Evolutionary conservation across 2,329 filamentous ascomycete genomes (phyloP).

Genomic region (Epichloe aotearoae): DNA sequence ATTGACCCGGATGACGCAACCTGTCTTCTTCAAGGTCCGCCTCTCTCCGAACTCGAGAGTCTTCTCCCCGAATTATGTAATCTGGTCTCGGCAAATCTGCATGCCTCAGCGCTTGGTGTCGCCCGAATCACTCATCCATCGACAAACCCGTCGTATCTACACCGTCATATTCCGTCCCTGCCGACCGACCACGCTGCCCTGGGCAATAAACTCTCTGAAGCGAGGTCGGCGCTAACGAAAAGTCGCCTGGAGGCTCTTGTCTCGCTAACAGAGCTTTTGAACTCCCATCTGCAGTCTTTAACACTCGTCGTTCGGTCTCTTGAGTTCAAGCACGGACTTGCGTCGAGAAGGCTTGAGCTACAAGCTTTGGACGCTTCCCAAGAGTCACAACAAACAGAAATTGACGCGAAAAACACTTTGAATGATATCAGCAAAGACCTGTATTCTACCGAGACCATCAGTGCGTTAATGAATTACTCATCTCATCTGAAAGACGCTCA

Average conservation of each 20-base stretch:
- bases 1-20: conserved; percentile 23
- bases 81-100: conserved; percentile 36
- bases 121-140: conserved; percentile 34
- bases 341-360: conserved; percentile 38
- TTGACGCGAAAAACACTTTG: conserved; percentile 23
- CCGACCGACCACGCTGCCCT: conserved; percentile 26
- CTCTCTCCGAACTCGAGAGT: conserved; percentile 32
- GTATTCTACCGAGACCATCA: conserved; percentile 30
- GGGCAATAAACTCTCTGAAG: conserved; percentile 15
- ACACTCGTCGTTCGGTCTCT: conserved; percentile 33
- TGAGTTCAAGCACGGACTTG: conserved; percentile 40
- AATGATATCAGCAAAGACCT: conserved; percentile 23
- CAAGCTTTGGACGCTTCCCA: conserved; percentile 32
- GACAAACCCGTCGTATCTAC: conserved; percentile 43
- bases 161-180: conserved; percentile 40
- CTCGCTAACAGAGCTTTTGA: conserved; percentile 25
- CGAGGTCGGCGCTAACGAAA: conserved; percentile 20
- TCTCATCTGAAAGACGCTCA: conserved; percentile 36
- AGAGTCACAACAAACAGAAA: conserved; percentile 27
- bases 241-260: conserved; percentile 27
- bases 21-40: conserved; percentile 36
- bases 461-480: conserved; percentile 33
- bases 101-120: conserved; percentile 33
- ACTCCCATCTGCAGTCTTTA: conserved; percentile 25
- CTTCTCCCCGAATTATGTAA: conserved; percentile 34